These are phyloP conservation scores for Crithidia fasciculata DNA, from an alignment of 208 protist species.

Conservation along the genomic window DNA sequence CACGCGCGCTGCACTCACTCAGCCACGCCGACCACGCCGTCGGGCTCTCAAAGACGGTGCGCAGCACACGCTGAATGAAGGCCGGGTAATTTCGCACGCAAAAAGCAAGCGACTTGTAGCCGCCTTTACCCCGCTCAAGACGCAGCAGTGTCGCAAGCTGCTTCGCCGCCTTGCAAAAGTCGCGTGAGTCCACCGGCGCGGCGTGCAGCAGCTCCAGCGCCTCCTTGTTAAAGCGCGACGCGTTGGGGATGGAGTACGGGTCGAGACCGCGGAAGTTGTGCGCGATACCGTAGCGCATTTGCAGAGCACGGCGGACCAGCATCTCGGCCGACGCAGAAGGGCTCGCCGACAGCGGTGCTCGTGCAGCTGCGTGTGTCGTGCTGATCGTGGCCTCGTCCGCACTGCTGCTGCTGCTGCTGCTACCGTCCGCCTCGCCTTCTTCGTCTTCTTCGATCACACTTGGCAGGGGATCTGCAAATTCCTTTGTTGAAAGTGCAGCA, in stretches of 20 bases:
- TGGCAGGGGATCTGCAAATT: too few relatives aligned
- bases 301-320: constrained; percentile 27
- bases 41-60: constrained; percentile 41
- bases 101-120: constrained; percentile 47
- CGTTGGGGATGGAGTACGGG: constrained; percentile 71
- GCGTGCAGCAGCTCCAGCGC: constrained; percentile 49
- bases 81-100: constrained; percentile 48
- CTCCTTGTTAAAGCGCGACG: constrained; percentile 29
- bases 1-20: constrained; percentile 31
- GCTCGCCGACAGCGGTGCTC: background rate
- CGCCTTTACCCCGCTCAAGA: constrained; percentile 55
- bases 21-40: constrained; percentile 58
- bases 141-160: constrained; percentile 36
- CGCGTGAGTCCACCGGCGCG: constrained; percentile 41
- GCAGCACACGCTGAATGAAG: constrained; percentile 59
- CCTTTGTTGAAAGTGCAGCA: too few relatives aligned
- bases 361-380: background rate
- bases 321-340: constrained; percentile 24
- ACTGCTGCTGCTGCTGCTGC: too few relatives aligned
- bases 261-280: constrained; percentile 49
- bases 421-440: background rate
- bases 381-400: too few relatives aligned
- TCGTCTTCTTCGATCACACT: background rate
- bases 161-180: constrained; percentile 38
- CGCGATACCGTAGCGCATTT: constrained; percentile 36